Evolutionary conservation across 2,329 filamentous ascomycete species (phyloP), one percentile per base, ranked within the genome.

Genomic region (Neofusicoccum kwambonambiense): DNA sequence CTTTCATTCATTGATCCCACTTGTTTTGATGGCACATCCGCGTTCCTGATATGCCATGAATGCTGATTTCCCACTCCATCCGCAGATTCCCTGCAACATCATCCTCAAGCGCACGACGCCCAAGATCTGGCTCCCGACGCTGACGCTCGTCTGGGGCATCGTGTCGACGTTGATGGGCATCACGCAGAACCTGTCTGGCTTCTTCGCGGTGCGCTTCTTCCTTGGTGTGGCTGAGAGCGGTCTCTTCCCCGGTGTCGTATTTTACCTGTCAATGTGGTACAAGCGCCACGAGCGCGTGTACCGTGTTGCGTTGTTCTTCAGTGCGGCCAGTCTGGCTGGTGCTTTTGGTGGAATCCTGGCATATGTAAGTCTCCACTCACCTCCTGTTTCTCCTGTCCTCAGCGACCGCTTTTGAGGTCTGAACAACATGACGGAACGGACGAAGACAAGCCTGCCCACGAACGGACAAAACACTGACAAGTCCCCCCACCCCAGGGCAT

Each of bases 191-290:
- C 79, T 81, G 60, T 70, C 74, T 3, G 82, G 82, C 0, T 77
- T 85, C 39, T 74, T 84, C 35, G 75, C 75, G 2, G 75, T 80
- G 7, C 78, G 82, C 3, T 77, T 84, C 62, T 83, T 84, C 58
- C 68, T 77, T 5, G 75, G 75, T 27, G 70, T 76, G 1, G 67
- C 74, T 11, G 77, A 79, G 61, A 72, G 72, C 13, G 77, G 77
- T 0, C 69, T 79, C 0, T 78, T 78, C 37, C 77, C 77, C 0
- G 76, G 77, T 1, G 75, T 77, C 0, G 75, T 86, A 11, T 87
- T 85, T 70, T 85, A 87, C 64, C 76, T 88, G 3, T 85, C 84
- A 0, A 86, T 87, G 79, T 89, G 86, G 85, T 89, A 89, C 67
- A 86, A 84, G 65, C 78, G 84, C 12, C 80, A 84, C 54, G 86